These are phyloP conservation scores for Orbilia ellipsospora DNA, from an alignment of 2,329 filamentous ascomycete genomes.

Conservation along the genomic window DNA sequence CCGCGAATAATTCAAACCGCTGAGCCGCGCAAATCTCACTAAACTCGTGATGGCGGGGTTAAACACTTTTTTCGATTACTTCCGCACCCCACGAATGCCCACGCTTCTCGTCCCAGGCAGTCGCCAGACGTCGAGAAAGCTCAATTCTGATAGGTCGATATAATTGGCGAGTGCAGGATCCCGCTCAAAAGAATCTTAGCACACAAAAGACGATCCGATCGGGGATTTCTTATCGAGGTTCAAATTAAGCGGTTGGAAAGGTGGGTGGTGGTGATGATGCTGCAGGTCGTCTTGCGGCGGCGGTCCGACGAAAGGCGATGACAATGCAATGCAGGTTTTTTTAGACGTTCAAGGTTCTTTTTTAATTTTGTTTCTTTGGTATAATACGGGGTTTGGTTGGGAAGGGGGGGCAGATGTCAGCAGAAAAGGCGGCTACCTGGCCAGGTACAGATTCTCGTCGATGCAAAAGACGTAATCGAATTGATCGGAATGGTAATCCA, in stretches of 20 bases:
- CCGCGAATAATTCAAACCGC: conserved; percentile 18
- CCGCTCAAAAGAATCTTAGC: conserved; percentile 7
- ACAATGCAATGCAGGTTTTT: conserved; percentile 47
- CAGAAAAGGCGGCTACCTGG: conserved; percentile 10
- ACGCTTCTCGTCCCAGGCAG: conserved; percentile 17
- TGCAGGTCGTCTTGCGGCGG: conserved; percentile 40
- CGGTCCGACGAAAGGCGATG: conserved; percentile 35
- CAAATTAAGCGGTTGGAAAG: background rate
- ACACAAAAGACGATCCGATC: conserved; percentile 33
- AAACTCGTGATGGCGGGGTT: conserved; percentile 45
- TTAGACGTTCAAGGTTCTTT: conserved; percentile 1
- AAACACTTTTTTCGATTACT: conserved; percentile 34
- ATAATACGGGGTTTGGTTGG: conserved; percentile 5
- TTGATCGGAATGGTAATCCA: background rate
- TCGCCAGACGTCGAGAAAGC: conserved; percentile 13
- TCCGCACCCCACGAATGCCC: conserved; percentile 15
- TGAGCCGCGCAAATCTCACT: conserved; percentile 43
- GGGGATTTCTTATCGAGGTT: conserved; percentile 37
- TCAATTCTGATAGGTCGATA: conserved; percentile 39
- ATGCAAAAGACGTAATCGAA: conserved; percentile 5
- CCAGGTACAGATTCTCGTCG: conserved; percentile 4
- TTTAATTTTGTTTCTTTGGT: background rate
- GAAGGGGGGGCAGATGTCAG: conserved; percentile 13
- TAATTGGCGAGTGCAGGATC: background rate
- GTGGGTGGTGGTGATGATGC: conserved; percentile 11